Conservation (phyloP, 192 early-diverging fungal species). For the Coemansia sp. region DNA sequence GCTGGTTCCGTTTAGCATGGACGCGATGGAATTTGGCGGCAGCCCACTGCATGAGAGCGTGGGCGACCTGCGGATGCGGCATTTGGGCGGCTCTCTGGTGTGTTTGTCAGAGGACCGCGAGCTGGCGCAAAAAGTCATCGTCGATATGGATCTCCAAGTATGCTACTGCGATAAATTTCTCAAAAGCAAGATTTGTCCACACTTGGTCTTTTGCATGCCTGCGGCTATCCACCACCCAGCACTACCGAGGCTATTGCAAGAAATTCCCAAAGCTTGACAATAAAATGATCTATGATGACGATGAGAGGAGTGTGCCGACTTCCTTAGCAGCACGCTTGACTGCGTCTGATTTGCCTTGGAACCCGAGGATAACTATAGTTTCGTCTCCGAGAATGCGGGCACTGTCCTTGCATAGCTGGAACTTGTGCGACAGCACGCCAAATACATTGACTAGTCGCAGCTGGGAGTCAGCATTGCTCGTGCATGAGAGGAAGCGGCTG, state of each 20-base stretch:
- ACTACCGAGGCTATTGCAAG: constrained; percentile 15
- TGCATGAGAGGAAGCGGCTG: constrained; percentile 27
- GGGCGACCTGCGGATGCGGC: background rate
- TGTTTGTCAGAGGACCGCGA: constrained; percentile 7
- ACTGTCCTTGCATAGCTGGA: constrained; percentile 53
- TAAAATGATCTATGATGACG: constrained; percentile 7
- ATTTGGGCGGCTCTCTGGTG: background rate
- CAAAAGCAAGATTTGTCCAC: constrained; percentile 16
- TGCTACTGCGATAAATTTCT: constrained; percentile 34
- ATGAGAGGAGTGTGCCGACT: constrained; percentile 23
- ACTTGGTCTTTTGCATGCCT: constrained; percentile 30
- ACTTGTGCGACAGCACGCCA: constrained; percentile 39
- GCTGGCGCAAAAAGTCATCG: constrained; percentile 10
- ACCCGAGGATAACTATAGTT: constrained; percentile 35
- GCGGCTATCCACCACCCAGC: constrained; percentile 29
- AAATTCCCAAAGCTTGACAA: constrained; percentile 8
- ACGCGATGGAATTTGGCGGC: constrained; percentile 23
- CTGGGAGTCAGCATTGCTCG: constrained; percentile 36
- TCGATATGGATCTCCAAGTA: constrained; percentile 25
- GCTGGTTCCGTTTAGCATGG: constrained; percentile 16
- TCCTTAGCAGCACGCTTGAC: constrained; percentile 30
- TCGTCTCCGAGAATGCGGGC: constrained; percentile 46
- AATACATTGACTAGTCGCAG: constrained; percentile 37
- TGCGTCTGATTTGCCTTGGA: constrained; percentile 28
- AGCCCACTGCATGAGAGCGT: background rate